Evolutionary conservation across 306 rosid genomes (phyloP).

Genomic region (Prunus davidiana): DNA sequence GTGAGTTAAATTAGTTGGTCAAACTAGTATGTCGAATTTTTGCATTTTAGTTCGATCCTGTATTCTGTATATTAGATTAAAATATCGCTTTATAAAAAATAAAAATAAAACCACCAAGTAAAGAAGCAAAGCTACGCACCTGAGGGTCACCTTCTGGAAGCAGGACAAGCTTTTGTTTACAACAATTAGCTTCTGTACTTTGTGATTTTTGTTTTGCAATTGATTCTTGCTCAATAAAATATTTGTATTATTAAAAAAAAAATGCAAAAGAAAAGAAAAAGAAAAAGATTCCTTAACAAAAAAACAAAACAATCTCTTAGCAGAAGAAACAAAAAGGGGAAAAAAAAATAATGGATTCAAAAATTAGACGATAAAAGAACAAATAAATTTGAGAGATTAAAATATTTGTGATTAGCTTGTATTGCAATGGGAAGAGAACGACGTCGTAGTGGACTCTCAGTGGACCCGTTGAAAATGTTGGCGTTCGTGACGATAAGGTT

Average conservation of each 20-base stretch:
- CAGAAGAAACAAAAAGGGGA: not conserved
- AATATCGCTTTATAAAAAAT: too few relatives aligned
- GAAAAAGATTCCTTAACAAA: not conserved
- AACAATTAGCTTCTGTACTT: not conserved
- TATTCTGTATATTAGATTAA: too few relatives aligned
- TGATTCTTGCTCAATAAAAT: not conserved
- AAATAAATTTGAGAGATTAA: not conserved
- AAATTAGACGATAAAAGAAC: not conserved
- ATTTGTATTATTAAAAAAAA: too few relatives aligned
- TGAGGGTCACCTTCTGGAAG: not conserved
- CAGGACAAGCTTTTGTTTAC: not conserved
- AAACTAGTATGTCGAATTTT: fast-evolving
- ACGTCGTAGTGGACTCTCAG: too few relatives aligned
- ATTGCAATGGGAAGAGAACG: conserved; percentile 8
- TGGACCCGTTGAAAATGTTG: too few relatives aligned
- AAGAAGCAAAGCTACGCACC: too few relatives aligned
- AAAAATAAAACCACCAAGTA: too few relatives aligned
- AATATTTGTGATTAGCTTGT: not conserved
- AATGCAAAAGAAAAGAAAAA: not conserved
- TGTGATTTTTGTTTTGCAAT: not conserved
- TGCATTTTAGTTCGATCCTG: too few relatives aligned
- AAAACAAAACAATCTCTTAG: not conserved
- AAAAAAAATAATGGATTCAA: not conserved
- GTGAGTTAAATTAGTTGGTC: too few relatives aligned
- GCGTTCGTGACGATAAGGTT: not conserved